Conservation (phyloP, 2,329 filamentous ascomycete genomes). For the Alternaria metachromatica region DNA sequence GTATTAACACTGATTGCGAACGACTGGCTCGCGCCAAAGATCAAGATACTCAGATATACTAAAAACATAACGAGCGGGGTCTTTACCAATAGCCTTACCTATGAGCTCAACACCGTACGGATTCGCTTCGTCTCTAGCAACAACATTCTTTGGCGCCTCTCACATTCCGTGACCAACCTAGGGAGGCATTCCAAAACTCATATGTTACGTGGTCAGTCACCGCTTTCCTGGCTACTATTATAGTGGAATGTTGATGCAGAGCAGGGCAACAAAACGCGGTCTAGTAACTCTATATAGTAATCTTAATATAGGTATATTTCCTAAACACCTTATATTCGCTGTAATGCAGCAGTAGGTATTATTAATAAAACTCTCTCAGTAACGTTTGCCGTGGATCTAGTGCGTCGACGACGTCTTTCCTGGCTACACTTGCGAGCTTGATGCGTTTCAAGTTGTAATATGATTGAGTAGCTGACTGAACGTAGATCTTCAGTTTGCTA, state of each 20-base stretch:
- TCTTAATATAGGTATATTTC: no score
- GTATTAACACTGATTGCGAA: not conserved
- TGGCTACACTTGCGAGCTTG: not conserved
- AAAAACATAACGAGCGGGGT: not conserved
- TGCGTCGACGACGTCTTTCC: no score
- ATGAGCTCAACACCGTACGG: not conserved
- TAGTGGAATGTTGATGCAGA: no score
- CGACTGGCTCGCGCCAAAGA: not conserved
- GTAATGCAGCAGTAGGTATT: no score
- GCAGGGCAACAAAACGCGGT: no score
- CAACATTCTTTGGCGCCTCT: not conserved
- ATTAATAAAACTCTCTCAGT: no score
- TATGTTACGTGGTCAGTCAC: not conserved
- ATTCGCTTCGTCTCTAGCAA: not conserved
- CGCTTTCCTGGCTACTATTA: no score
- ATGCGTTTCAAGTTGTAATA: not conserved
- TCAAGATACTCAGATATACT: rapidly evolving
- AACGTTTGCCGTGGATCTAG: no score
- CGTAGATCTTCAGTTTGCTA: rapidly evolving
- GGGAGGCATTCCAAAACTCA: not conserved
- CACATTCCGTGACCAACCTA: not conserved
- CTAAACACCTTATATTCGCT: no score
- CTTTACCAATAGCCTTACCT: not conserved
- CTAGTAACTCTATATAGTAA: no score
- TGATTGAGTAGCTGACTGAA: not conserved